Evolutionary conservation across 805 yeast genomes (phyloP).

Genomic region (Candida gorgasii): DNA sequence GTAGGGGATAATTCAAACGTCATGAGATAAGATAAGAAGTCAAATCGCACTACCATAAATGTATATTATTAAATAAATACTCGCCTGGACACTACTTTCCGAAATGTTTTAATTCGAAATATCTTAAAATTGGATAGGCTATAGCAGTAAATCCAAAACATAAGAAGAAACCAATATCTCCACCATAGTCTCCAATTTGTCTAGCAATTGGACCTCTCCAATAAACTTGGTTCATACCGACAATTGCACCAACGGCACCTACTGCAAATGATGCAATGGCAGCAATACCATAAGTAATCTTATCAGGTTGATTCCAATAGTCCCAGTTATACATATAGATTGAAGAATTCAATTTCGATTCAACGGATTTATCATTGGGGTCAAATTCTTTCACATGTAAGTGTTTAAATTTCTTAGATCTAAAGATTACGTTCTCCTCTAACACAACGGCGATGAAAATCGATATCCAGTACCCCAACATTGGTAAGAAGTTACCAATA

Average conservation of each 20-base stretch:
- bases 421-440: constrained; percentile 83
- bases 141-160: constrained; percentile 66
- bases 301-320: constrained; percentile 28
- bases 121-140: constrained; percentile 58
- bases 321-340: constrained; percentile 29
- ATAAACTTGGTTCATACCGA: constrained; percentile 90
- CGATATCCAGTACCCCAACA: constrained; percentile 89
- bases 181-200: constrained; percentile 66
- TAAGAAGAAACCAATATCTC: constrained; percentile 85
- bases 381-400: constrained; percentile 67
- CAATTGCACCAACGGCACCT: constrained; percentile 81
- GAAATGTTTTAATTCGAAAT: constrained; percentile 62
- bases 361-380: constrained; percentile 12
- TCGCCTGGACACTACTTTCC: constrained; percentile 29
- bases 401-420: constrained; percentile 54
- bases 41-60: neutral
- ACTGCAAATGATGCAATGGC: constrained; percentile 74
- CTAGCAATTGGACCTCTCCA: constrained; percentile 72
- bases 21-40: constrained; percentile 3
- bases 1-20: constrained; percentile 36
- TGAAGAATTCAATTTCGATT: constrained; percentile 8
- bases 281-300: constrained; percentile 51
- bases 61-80: neutral
- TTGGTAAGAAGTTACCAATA: constrained; percentile 84
- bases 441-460: constrained; percentile 73